phyloP scores from a whole-genome alignment of 1,284 basidiomycete genomes.

The Ganoderma lucidum region DNA sequence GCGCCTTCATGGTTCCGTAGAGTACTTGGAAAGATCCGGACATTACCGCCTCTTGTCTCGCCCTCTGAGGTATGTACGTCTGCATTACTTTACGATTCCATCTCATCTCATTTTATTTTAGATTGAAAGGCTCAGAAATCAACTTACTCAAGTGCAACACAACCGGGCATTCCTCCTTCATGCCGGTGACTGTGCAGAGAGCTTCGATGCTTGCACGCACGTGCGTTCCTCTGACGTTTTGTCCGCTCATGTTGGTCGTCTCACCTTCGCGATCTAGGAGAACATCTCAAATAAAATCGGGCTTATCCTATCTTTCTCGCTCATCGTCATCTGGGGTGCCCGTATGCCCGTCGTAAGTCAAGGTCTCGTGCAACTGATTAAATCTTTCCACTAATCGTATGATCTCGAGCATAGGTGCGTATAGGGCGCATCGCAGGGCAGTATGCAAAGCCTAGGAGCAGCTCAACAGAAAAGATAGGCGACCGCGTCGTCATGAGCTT shows the following conservation, averaged over 20 bases:
- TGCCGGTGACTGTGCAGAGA: conserved; percentile 97
- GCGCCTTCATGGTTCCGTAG: conserved; percentile 45
- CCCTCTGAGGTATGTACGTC: conserved; percentile 76
- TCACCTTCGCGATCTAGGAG: conserved; percentile 55
- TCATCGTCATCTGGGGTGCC: conserved; percentile 94
- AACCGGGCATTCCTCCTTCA: conserved; percentile 95
- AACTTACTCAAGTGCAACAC: conserved; percentile 83
- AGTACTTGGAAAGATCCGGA: conserved; percentile 78
- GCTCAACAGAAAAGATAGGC: conserved; percentile 81
- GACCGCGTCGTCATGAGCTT: conserved; percentile 81
- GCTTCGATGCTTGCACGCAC: conserved; percentile 90
- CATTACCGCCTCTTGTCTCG: conserved; percentile 88
- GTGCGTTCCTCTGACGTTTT: conserved; percentile 50
- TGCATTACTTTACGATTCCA: background rate
- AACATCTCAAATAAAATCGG: conserved; percentile 96
- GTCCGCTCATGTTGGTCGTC: background rate
- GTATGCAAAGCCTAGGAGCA: conserved; percentile 96
- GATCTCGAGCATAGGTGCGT: conserved; percentile 63
- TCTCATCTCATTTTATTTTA: conserved; percentile 40
- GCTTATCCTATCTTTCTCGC: conserved; percentile 92
- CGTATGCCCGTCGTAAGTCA: conserved; percentile 83
- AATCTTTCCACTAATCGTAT: background rate
- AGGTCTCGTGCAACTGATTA: background rate
- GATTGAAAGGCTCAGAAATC: conserved; percentile 88
- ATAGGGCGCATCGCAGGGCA: conserved; percentile 95